A percentile compares a stretch with the other conserved stretches of the same genome.
Conservation (phyloP, 805 yeast genomes). For the Suhomyces xylopsoci region DNA sequence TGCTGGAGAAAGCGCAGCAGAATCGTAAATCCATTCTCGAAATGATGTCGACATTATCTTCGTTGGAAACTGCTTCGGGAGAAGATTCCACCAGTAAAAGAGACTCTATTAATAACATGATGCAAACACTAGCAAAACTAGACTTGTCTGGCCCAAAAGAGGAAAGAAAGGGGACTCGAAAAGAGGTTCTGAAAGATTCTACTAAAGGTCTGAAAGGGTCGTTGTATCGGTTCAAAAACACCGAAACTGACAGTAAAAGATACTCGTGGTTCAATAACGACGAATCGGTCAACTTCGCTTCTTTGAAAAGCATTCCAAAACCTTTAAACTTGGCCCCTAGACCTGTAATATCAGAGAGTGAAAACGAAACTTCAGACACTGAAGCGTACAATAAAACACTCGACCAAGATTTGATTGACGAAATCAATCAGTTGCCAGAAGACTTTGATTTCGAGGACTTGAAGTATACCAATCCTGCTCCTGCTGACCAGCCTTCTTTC, state of each 20-base stretch:
- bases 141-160: constrained; percentile 7
- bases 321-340: background rate
- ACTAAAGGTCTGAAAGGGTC: background rate
- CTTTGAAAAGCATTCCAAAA: background rate
- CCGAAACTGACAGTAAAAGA: constrained; percentile 9
- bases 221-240: background rate
- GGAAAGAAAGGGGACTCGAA: background rate
- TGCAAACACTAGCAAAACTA: constrained; percentile 17
- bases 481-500: constrained; percentile 12
- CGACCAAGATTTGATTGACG: constrained; percentile 46
- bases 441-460: constrained; percentile 39
- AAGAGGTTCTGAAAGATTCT: too few relatives aligned
- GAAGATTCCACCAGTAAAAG: constrained; percentile 9
- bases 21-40: constrained; percentile 29
- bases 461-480: constrained; percentile 3
- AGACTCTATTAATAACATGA: constrained; percentile 24
- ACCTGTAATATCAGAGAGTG: background rate
- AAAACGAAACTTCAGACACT: constrained; percentile 1
- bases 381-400: constrained; percentile 9
- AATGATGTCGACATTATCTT: constrained; percentile 30
- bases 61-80: constrained; percentile 10
- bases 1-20: constrained; percentile 9
- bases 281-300: constrained; percentile 16
- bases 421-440: constrained; percentile 49
- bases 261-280: constrained; percentile 33